These are phyloP conservation scores for Pseudoscleropodium purum DNA, from an alignment of 225 moss, liverwort and hornwort genomes.

Conservation along the genomic window DNA sequence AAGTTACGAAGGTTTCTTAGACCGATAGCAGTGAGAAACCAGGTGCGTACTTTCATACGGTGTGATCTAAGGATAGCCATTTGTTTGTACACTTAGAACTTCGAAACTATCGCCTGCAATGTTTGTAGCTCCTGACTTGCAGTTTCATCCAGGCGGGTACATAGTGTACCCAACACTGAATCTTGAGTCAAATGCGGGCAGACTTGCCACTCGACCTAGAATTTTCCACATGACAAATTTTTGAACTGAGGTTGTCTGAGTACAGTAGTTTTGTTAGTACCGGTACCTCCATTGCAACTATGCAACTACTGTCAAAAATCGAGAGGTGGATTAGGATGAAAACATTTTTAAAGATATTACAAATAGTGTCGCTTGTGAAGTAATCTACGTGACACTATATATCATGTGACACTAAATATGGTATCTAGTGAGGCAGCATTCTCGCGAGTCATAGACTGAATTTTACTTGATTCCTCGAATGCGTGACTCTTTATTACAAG, in stretches of 20 bases:
- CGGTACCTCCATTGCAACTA: background rate
- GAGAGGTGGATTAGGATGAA: background rate
- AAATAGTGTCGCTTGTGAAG: too few species aligned
- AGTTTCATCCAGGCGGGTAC: background rate
- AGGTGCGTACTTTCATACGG: background rate
- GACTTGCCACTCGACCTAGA: background rate
- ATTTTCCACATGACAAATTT: background rate
- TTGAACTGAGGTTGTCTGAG: background rate
- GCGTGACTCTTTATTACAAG: background rate
- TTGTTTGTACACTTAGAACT: background rate
- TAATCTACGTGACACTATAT: background rate
- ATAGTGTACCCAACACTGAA: background rate
- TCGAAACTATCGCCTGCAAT: background rate
- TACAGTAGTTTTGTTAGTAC: background rate
- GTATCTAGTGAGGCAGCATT: background rate
- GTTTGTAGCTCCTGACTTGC: background rate
- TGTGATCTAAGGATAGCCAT: background rate
- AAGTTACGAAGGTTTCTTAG: background rate
- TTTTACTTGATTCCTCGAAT: background rate
- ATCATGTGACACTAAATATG: background rate
- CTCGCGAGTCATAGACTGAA: background rate
- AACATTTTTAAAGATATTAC: background rate
- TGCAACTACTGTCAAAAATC: background rate
- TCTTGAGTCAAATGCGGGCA: background rate
- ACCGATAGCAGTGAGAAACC: background rate